Percentiles rank a stretch among this genome's conserved stretches.
phyloP scores from a whole-genome alignment of 75 land plant species.

The Pinus albicaulis region DNA sequence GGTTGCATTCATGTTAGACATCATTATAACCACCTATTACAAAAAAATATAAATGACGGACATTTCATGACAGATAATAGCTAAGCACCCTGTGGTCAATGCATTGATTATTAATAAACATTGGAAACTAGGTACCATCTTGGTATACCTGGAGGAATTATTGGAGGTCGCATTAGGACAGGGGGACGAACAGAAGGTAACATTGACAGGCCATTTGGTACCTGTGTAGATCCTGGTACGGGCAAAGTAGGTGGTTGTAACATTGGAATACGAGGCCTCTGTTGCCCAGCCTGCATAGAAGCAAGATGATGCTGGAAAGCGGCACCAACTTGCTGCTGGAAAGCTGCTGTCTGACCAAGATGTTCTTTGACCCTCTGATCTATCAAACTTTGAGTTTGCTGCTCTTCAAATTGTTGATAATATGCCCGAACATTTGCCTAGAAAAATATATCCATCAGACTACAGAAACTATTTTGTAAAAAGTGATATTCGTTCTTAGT shows the following conservation, averaged over 20 bases:
- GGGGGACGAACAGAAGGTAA: conserved; percentile 65
- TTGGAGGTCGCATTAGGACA: conserved; percentile 69
- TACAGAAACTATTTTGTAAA: neutral
- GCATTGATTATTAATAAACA: neutral
- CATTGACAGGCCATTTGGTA: conserved; percentile 15
- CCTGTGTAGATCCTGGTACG: conserved; percentile 20
- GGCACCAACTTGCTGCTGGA: conserved; percentile 80
- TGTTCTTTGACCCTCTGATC: conserved; percentile 98
- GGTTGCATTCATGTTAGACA: neutral
- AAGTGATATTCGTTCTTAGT: neutral
- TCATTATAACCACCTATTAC: neutral
- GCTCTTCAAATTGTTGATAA: conserved; percentile 99
- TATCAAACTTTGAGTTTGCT: conserved; percentile 94
- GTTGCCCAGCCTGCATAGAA: conserved; percentile 31
- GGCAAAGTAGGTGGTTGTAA: conserved; percentile 62
- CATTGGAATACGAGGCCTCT: conserved; percentile 69
- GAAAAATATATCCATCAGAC: neutral
- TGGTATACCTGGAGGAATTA: conserved; percentile 70
- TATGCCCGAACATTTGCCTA: conserved; percentile 95
- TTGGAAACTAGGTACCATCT: neutral
- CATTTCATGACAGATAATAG: neutral
- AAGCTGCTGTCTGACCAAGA: conserved; percentile 80
- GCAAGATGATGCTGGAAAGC: conserved; percentile 74
- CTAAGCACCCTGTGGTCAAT: neutral
- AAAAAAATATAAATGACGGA: neutral